Base-by-base conservation (phyloP, 2,329 filamentous ascomycete species). In the Cercospora sesami region DNA sequence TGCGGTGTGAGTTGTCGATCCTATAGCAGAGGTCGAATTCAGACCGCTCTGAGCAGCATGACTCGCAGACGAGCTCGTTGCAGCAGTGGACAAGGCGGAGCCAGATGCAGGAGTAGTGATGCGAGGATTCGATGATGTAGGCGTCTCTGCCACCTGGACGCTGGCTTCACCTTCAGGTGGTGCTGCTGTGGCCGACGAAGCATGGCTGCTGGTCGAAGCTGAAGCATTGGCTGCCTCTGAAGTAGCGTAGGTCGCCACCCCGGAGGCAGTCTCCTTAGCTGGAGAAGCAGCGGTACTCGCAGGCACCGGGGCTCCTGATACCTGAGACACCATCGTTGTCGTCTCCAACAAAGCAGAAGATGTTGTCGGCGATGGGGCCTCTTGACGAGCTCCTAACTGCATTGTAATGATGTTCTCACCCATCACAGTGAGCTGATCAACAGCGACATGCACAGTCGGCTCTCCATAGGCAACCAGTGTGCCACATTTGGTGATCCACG, bases 401-500 rank as follows among this genome's bases (percentile, higher is more conserved):
- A 55, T 55, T 14, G 48, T 55, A 3, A 55, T 55, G 48, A 55
- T n/a, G 7, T 55, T 55, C 16, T 55, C 23, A 28, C 48, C 28
- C 48, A 55, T 55, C 23, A 55, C 48, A 55, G 48, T 55, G 48
- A 55, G 48, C 48, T 55, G 48, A 16, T 55, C 21, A 28, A 55
- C 48, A 55, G 48, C 48, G 28, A 55, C 12, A 16, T 55, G 48
- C 48, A 55, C 48, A 55, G 48, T 55, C 23, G 48, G 48, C 48
- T 55, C 48, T 55, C 48, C 48, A 30, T 55, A 23, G 26, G 48
- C 48, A n/a, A 16, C 23, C 48, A 55, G 23, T n/a, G 48, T 55
- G 48, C 48, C 48, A 26, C 48, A 55, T 28, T 55, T 55, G 2
- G 23, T 55, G 23, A 55, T 55, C 48, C 48, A 55, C 48, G 48